A percentile compares a stretch with the other conserved stretches of the same genome.
These are phyloP conservation scores for Kalaharituber pfeilii DNA, from an alignment of 2,329 filamentous ascomycete genomes.

Conservation along the genomic window DNA sequence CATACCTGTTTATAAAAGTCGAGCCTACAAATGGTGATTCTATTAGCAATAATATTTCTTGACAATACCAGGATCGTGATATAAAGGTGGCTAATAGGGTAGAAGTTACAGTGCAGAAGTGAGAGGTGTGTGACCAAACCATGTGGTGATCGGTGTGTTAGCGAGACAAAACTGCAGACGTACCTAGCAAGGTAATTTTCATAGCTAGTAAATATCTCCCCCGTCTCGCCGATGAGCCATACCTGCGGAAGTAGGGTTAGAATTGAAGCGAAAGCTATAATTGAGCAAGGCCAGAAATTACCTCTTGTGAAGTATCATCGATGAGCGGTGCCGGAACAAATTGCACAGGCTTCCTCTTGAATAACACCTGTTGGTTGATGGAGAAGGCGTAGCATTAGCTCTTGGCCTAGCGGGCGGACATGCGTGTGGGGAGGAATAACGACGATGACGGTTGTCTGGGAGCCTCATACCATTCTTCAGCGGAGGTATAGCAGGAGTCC, in stretches of 20 bases:
- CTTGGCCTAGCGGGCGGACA: conserved; percentile 5
- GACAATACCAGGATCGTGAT: too few species aligned
- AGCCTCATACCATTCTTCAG: background rate
- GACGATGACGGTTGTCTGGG: conserved; percentile 10
- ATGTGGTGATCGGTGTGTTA: too few species aligned
- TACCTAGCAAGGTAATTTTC: conserved; percentile 74
- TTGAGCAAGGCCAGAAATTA: background rate
- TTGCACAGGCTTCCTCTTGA: conserved; percentile 87
- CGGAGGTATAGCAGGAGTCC: conserved; percentile 10
- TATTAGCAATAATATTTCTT: conserved; percentile 12
- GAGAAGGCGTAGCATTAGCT: conserved; percentile 7
- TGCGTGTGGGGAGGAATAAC: conserved; percentile 2
- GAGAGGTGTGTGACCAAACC: too few species aligned
- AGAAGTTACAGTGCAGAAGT: too few species aligned
- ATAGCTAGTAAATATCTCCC: conserved; percentile 76
- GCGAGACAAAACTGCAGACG: conserved; percentile 25
- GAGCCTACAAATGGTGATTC: conserved; percentile 41
- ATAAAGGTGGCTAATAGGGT: conserved; percentile 1
- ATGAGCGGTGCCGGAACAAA: conserved; percentile 34
- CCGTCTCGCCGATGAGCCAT: conserved; percentile 79
- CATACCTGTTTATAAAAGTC: conserved; percentile 82
- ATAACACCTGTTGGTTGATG: conserved; percentile 64
- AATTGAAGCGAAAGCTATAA: background rate
- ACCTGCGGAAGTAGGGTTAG: conserved; percentile 39
- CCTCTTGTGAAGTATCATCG: conserved; percentile 6